A percentile compares a stretch with the other conserved stretches of the same genome.
These are phyloP conservation scores for Blastocystis sp. DNA, from an alignment of 352 stramenopile species.

Conservation along the genomic window DNA sequence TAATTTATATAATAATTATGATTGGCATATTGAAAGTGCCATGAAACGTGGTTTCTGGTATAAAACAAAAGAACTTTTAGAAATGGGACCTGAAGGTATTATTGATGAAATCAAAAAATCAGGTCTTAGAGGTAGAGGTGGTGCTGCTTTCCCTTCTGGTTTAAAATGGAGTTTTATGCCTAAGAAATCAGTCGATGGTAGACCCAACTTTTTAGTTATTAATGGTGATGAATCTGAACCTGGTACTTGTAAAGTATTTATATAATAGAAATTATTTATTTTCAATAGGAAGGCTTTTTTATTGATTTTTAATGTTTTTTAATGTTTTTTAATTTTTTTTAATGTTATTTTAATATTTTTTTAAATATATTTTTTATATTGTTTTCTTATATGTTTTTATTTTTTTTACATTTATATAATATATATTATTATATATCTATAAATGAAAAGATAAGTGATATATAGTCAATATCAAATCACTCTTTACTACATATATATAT, in stretches of 20 bases:
- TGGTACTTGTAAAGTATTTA: conserved; percentile 84
- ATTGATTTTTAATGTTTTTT: conserved; percentile 8
- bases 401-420: too few species aligned
- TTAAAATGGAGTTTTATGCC: conserved; percentile 99
- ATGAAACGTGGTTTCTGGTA: conserved; percentile 83
- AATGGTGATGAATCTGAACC: conserved; percentile 97
- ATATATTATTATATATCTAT: too few species aligned
- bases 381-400: too few species aligned
- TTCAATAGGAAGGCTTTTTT: not conserved
- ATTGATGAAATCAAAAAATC: conserved; percentile 98
- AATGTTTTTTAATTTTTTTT: too few species aligned
- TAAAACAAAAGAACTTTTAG: conserved; percentile 83
- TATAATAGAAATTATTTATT: too few species aligned
- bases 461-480: too few species aligned
- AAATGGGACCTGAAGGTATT: conserved; percentile 96
- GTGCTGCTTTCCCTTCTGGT: conserved; percentile 88
- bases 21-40: conserved; percentile 48
- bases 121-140: conserved; percentile 80
- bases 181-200: conserved; percentile 77
- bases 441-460: too few species aligned
- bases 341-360: too few species aligned
- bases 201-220: conserved; percentile 94
- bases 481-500: too few species aligned
- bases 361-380: too few species aligned
- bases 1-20: conserved; percentile 92